Evolutionary conservation across 441 rosid genomes (phyloP), one percentile per base, ranked within the genome.

Genomic region (Populus hybrid): DNA sequence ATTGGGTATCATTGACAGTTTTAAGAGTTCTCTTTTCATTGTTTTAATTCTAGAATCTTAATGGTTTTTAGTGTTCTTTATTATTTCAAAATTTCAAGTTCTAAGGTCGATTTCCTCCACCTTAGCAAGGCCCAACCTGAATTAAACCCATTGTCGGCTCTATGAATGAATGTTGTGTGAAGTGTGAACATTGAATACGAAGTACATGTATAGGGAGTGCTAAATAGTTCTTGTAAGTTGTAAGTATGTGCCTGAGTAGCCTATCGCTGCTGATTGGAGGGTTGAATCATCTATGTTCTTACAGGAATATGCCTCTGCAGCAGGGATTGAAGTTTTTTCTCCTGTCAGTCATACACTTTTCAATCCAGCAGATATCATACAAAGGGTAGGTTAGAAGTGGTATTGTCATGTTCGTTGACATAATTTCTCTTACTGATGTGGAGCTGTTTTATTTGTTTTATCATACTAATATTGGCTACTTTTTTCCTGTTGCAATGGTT

Each of bases 291-390:
- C 11, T 63, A 73, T 75, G 40, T 74, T 77, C 75, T 29, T 38
- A 33, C 80, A 95, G 99, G 87, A 81, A 61, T 89, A 84, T 83
- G 92, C 97, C 68, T 83, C 91, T 73, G 77, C 91, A 14, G 85
- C 85, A 53, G 92, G 97, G 79, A 85, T 93, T 69, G 98, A 93
- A 82, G 87, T 90, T 73, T 91, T 89, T 82, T 92, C 94, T 64
- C 97, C 98, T 20, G 98, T 93, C 83, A 95, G 97, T 72, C 98
- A 95, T 73, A 92, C 97, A 20, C 90, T 95, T 23, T 95, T 91
- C 83, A 85, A 91, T 82, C 99, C 99, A 29, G 87, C 86, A 0
- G 86, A 91, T 72, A 87, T 95, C 26, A 87, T 95, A 68, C 73
- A 81, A 74, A 90, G 89, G 88, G 99, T 95, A 75, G 79, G 83